Evolutionary conservation across 345 rosid genomes (phyloP).

Genomic region (Eucalyptus erythrocorys): DNA sequence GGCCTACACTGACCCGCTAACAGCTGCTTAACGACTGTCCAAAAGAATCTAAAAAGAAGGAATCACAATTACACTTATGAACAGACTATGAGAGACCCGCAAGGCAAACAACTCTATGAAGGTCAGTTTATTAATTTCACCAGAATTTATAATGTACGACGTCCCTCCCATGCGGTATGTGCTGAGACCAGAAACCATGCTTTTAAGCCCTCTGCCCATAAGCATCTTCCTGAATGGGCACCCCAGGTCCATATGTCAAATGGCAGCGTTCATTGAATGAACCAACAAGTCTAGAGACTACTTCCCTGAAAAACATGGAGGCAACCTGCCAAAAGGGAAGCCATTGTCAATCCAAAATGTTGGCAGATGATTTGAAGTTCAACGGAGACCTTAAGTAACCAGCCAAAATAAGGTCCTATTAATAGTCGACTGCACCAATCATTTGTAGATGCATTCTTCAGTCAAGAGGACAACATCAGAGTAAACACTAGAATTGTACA

Average conservation of each 20-base stretch:
- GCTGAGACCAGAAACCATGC: background rate
- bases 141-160: background rate
- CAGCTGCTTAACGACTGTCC: too few relatives aligned
- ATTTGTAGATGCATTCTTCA: too few relatives aligned
- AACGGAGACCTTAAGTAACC: too few relatives aligned
- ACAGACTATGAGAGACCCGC: too few relatives aligned
- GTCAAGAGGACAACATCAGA: too few relatives aligned
- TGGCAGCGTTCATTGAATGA: constrained; percentile 68
- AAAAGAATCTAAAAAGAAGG: too few relatives aligned
- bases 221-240: constrained; percentile 49
- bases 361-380: background rate
- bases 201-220: constrained; percentile 37
- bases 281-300: constrained; percentile 67
- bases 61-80: too few relatives aligned
- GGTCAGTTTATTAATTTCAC: background rate
- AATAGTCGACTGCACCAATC: too few relatives aligned
- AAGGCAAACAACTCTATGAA: too few relatives aligned
- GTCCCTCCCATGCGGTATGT: accelerated
- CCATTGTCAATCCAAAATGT: background rate
- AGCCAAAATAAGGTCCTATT: background rate
- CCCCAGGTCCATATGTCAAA: constrained; percentile 66
- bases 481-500: too few relatives aligned
- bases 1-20: too few relatives aligned
- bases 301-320: constrained; percentile 84
- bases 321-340: constrained; percentile 40